Percentiles rank a stretch among this genome's conserved stretches.
Conservation (phyloP, 1,284 basidiomycete genomes). For the Tausonia pullulans region DNA sequence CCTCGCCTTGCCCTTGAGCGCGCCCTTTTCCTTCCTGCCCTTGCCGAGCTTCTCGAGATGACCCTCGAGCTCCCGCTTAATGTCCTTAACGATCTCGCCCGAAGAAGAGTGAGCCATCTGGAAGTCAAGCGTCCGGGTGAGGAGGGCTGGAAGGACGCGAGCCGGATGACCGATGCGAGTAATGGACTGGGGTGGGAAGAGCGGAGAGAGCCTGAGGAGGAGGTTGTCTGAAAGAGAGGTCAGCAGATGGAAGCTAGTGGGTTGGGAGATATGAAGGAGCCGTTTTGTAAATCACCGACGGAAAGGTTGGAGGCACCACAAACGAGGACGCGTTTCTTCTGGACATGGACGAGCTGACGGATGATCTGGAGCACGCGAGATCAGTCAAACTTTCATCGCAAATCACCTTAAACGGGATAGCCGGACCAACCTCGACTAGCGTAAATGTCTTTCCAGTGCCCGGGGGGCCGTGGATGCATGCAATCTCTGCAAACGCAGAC, state of each 20-base stretch:
- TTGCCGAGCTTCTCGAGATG: conserved; percentile 57
- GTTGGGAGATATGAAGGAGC: neutral
- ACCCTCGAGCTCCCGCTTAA: conserved; percentile 68
- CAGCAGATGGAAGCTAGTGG: neutral
- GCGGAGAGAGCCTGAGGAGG: conserved; percentile 52
- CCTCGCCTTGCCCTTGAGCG: conserved; percentile 50
- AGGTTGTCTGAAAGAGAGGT: conserved; percentile 55
- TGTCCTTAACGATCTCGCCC: conserved; percentile 68
- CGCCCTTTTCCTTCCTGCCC: conserved; percentile 61
- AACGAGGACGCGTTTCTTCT: conserved; percentile 50
- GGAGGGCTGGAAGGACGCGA: conserved; percentile 66
- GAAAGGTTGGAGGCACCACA: conserved; percentile 87
- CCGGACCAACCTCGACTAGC: conserved; percentile 57
- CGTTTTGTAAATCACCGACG: conserved; percentile 40
- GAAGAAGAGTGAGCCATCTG: conserved; percentile 67
- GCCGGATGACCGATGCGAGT: conserved; percentile 89
- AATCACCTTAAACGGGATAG: conserved; percentile 13
- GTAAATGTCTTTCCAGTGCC: conserved; percentile 90
- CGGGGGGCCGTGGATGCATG: conserved; percentile 93
- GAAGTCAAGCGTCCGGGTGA: conserved; percentile 75
- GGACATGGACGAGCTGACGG: conserved; percentile 33
- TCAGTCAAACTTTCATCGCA: conserved; percentile 32
- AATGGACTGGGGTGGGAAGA: conserved; percentile 36
- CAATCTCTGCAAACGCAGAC: conserved; percentile 42
- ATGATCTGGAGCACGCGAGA: conserved; percentile 31